Evolutionary conservation across 805 yeast genomes (phyloP), one percentile per base, ranked within the genome.

Genomic region (Metschnikowia lachancei): DNA sequence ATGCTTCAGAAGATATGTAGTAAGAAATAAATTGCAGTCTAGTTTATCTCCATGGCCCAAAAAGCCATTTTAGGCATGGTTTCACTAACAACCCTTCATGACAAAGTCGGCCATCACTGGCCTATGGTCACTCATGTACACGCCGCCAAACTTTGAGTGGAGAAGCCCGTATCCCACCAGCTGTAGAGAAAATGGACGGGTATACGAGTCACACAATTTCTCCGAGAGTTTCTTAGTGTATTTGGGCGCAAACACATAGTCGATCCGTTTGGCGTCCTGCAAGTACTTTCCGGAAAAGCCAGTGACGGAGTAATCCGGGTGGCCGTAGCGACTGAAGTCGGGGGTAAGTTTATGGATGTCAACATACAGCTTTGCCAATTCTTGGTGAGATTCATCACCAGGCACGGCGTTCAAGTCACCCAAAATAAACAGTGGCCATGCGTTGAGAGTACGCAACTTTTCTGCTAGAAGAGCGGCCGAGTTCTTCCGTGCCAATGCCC

Each of bases 121-220:
- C 24, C 72, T 56, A 50, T 66, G 72, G 49, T 66, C 70, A 48
- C 70, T 66, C 61, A 66, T 60, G 49, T 66, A 66, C 0, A 45
- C 45, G 4, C 67, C 67, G 32, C 61, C 57, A 43, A 52, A 67
- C 50, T 65, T 65, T 13, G 70, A 65, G 45, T 66, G 70, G 22
- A 66, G 51, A 48, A 66, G 41, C 17, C 65, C 70, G 51, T 54
- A 66, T 26, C 59, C 58, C n/a, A 45, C 46, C 13, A 65, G 49
- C 36, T 47, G 50, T 14, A 66, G 35, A 7, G 47, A 47, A 11
- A 53, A 49, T 39, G 51, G 50, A 32, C 51, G 39, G 41, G 14
- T 55, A 47, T 45, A 39, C 12, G 39, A 43, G 7, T 39, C 53
- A 39, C 69, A 63, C 12, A 20, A 44, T 8, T 40, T 36, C 13